Percentiles rank a stretch among this genome's conserved stretches.
Conservation (phyloP, 2,329 filamentous ascomycete genomes). For the Penicillium freii region DNA sequence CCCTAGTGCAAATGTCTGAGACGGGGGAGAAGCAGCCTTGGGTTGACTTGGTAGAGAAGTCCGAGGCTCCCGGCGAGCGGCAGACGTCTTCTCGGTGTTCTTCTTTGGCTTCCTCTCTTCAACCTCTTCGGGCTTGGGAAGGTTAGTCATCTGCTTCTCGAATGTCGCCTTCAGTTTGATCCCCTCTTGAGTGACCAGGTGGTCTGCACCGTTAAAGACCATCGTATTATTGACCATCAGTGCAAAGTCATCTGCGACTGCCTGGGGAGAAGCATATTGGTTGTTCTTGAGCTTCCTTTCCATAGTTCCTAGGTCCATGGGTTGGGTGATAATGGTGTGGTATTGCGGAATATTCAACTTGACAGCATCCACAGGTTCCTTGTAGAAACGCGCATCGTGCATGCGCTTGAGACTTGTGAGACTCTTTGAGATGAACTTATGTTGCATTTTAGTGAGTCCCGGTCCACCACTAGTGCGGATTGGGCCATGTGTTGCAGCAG, state of each 20-base stretch:
- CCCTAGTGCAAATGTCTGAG: slow-evolving; percentile 69
- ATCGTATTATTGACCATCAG: slow-evolving; percentile 77
- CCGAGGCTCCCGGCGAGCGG: slow-evolving; percentile 50
- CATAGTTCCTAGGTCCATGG: slow-evolving; percentile 81
- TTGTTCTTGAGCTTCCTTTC: slow-evolving; percentile 74
- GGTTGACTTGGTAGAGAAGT: slow-evolving; percentile 43
- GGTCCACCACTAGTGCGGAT: slow-evolving; percentile 17
- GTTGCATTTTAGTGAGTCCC: slow-evolving; percentile 43
- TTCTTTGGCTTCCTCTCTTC: slow-evolving; percentile 63
- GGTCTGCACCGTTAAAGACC: slow-evolving; percentile 76
- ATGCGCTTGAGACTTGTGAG: slow-evolving; percentile 69
- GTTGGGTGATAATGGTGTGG: slow-evolving; percentile 68
- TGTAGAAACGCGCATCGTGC: slow-evolving; percentile 73
- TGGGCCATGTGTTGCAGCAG: slow-evolving; percentile 26
- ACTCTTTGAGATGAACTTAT: slow-evolving; percentile 43
- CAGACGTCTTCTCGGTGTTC: slow-evolving; percentile 41
- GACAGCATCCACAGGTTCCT: slow-evolving; percentile 71
- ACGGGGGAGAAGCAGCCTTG: slow-evolving; percentile 36
- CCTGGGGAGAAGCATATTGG: slow-evolving; percentile 67
- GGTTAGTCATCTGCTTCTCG: slow-evolving; percentile 58
- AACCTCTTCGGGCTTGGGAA: slow-evolving; percentile 56
- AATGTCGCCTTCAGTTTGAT: slow-evolving; percentile 61
- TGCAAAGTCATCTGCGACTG: slow-evolving; percentile 71
- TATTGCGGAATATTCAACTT: slow-evolving; percentile 75
- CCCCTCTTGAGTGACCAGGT: slow-evolving; percentile 69